Evolutionary conservation across 345 rosid genomes (phyloP), one percentile per base, ranked within the genome.

Genomic region (Viola odorata): DNA sequence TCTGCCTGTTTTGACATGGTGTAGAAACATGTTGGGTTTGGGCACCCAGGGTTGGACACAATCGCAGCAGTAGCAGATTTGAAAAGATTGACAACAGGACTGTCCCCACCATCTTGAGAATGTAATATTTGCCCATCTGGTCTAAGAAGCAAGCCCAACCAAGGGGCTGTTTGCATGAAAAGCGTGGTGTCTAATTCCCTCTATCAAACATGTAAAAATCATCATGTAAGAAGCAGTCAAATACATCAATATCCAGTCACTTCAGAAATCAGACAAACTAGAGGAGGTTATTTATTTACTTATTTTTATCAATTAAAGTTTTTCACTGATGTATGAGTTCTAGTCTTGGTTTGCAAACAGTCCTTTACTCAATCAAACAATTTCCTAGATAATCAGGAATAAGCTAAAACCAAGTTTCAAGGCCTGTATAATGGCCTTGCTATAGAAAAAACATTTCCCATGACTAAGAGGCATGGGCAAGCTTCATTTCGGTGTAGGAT

Each of bases 1-100:
- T 94, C 97, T 76, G 99, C 99, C 63, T 90, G 96, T 77, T 94
- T 94, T 49, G 97, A 87, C 92, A 94, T 85, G 63, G 91, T 86
- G 73, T 85, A 81, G 79, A 90, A 94, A 55, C 92, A 86, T 55
- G 87, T 71, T 62, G 97, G 91, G 75, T 81, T 80, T 57, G 85
- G 80, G 66, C 91, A 90, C 60, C 83, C 75, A 15, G 96, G 92
- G 58, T 80, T 84, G 12, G 95, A 86, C 57, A 86, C 85, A 60
- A 88, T 72, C 38, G 89, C 95, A 64, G 89, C 73, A 50, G 85
- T 80, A 15, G 95, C 90, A 37, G 96, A 85, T 73, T 91, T 90
- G 64, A 94, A 86, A 75, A 94, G 95, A 66, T 67, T 82, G 56
- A 90, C 97, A 42, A 94, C 67, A 55, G 99, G 97, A 80, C 96